Evolutionary conservation across 2,329 filamentous ascomycete genomes (phyloP).

Genomic region (Ilyonectria mors-panacis): DNA sequence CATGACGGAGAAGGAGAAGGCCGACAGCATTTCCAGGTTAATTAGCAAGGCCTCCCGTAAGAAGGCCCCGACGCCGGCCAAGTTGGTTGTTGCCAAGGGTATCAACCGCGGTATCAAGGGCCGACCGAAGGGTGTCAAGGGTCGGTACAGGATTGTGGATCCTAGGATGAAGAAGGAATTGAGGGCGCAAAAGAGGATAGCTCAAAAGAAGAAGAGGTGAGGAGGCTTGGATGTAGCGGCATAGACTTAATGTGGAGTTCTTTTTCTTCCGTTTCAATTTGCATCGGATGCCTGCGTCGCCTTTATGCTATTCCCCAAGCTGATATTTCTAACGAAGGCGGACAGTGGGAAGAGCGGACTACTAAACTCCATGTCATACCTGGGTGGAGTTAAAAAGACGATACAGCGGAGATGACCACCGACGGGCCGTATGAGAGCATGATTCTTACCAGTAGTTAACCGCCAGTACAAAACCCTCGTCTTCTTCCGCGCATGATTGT

Average conservation of each 20-base stretch:
- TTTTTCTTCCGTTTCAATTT: constrained; percentile 31
- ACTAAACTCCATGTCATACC: constrained; percentile 86
- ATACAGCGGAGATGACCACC: constrained; percentile 1
- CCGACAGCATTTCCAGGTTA: constrained; percentile 83
- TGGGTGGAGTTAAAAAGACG: constrained; percentile 48
- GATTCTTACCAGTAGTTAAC: constrained; percentile 82
- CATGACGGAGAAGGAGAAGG: constrained; percentile 97
- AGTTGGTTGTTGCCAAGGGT: constrained; percentile 90
- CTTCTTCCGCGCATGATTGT: constrained; percentile 77
- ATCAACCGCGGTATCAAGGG: constrained; percentile 88
- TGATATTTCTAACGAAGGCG: constrained; percentile 66
- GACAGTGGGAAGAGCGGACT: constrained; percentile 76
- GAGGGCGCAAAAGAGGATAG: constrained; percentile 83
- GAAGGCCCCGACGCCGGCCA: constrained; percentile 87
- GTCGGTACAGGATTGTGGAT: constrained; percentile 98
- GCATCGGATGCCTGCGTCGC: constrained; percentile 24
- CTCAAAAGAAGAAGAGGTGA: constrained; percentile 77
- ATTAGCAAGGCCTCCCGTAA: constrained; percentile 87
- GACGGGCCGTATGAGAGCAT: not conserved
- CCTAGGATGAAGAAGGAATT: constrained; percentile 97
- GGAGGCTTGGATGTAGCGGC: constrained; percentile 11
- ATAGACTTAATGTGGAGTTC: constrained; percentile 31
- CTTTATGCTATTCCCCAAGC: constrained; percentile 34
- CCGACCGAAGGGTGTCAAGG: constrained; percentile 92
- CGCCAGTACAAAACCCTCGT: constrained; percentile 81